These are phyloP conservation scores for Elaeis oleifera DNA, from an alignment of 202 grass and related monocot species.

Conservation along the genomic window DNA sequence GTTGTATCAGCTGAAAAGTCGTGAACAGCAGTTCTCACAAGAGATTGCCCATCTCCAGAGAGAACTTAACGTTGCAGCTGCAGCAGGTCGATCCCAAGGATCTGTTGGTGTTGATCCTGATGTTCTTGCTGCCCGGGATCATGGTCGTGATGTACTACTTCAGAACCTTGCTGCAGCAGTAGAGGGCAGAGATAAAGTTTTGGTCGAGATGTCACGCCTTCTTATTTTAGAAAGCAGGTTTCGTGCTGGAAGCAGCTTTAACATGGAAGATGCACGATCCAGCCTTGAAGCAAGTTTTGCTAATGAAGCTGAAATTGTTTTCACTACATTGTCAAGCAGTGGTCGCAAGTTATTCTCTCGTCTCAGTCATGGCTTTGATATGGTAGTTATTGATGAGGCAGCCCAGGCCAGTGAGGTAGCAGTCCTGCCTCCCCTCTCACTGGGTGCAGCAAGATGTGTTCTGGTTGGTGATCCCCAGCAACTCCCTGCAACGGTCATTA, in stretches of 20 bases:
- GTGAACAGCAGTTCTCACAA: constrained; percentile 66
- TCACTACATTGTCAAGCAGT: constrained; percentile 95
- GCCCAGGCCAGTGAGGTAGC: constrained; percentile 98
- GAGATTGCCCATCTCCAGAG: constrained; percentile 65
- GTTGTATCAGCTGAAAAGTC: constrained; percentile 79
- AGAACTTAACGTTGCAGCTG: constrained; percentile 67
- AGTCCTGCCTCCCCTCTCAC: constrained; percentile 76
- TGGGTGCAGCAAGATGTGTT: constrained; percentile 95
- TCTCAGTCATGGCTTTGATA: constrained; percentile 96
- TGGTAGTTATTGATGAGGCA: constrained; percentile 99
- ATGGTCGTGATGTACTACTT: constrained; percentile 65
- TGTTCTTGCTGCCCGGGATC: constrained; percentile 70
- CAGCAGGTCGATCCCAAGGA: constrained; percentile 75
- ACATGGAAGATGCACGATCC: constrained; percentile 90
- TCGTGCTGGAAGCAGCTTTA: constrained; percentile 72
- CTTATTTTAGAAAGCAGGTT: constrained; percentile 84
- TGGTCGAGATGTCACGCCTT: constrained; percentile 94
- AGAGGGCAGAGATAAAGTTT: constrained; percentile 89
- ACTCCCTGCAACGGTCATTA: constrained; percentile 94
- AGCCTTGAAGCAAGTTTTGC: constrained; percentile 96
- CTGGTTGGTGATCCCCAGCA: constrained; percentile 97
- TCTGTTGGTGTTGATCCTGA: constrained; percentile 98
- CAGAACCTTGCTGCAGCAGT: constrained; percentile 88
- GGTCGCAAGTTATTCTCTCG: constrained; percentile 95
- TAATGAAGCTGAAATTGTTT: constrained; percentile 99